Base-by-base conservation (phyloP, 805 yeast genomes). In the Kazachstania kunashirensis region DNA sequence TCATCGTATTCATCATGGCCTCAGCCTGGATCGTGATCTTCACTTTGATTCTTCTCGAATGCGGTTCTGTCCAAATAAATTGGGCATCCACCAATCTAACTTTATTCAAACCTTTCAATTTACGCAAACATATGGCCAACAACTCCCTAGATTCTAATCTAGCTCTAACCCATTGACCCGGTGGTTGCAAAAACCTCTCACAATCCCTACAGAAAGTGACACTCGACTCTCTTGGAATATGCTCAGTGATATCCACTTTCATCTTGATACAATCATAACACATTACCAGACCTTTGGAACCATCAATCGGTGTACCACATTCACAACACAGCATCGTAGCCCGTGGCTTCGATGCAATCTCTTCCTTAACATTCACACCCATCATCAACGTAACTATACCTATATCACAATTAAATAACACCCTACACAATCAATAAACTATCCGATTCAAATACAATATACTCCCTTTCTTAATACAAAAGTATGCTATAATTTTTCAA, bases 51-150 rank as follows among this genome's bases (percentile, higher is more conserved):
- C 99, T 79, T 62, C 98, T 75, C 16, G 96, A 86, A 61, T 92
- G 99, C 2, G 99, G 98, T 65, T 92, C 99, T 1, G 99, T 92
- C 99, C 99, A 92, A 43, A 94, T 76, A 52, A 88, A 92, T 4
- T 86, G 73, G 2, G 98, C 99, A 65, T 92, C 97, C 23, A 85
- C 75, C 41, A 92, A 66, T 49, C 96, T 68, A 33, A 86, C 92
- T 54, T 83, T 82, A 47, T 74, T 78, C 48, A 92, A 68, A 36
- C 97, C 97, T 50, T 82, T 84, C 52, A 92, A 68, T 55, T 88
- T 75, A 61, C 88, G 77, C 46, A 92, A 66, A 65, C 96, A 84
- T 28, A 92, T 65, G 1, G 98, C 96, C 43, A 92, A 66, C 37
- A 92, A 67, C 60, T 92, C 97, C 60, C 98, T 72, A 16, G 94